phyloP scores from a whole-genome alignment of 352 stramenopile species.

The Phytophthora cactorum region DNA sequence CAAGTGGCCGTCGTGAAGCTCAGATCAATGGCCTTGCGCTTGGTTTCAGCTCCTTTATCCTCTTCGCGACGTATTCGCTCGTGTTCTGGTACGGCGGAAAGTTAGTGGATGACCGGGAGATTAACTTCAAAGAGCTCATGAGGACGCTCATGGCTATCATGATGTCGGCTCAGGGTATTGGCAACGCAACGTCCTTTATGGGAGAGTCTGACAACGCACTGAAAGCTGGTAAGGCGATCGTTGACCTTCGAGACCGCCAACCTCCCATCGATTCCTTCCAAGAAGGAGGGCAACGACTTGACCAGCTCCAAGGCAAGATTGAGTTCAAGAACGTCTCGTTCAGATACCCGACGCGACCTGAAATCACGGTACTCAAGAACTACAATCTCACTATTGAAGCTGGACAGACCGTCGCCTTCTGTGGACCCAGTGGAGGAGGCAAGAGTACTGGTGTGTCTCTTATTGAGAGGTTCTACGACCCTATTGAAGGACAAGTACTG shows the following conservation, averaged over 20 bases:
- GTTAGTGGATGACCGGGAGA: conserved; percentile 43
- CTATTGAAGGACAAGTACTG: not conserved
- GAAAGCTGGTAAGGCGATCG: conserved; percentile 9
- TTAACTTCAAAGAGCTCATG: conserved; percentile 35
- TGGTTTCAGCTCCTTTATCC: conserved; percentile 47
- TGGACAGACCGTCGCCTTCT: conserved; percentile 1
- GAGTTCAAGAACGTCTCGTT: conserved; percentile 1
- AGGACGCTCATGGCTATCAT: conserved; percentile 62
- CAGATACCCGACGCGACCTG: conserved; percentile 1
- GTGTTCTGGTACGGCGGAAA: conserved; percentile 71
- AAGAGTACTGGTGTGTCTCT: not conserved
- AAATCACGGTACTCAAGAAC: not conserved
- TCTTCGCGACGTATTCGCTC: conserved; percentile 54
- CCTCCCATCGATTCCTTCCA: conserved; percentile 4
- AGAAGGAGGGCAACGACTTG: not conserved
- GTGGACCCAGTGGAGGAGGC: conserved; percentile 1
- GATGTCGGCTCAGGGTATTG: conserved; percentile 45
- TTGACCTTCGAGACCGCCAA: conserved; percentile 5
- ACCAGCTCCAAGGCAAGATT: not conserved
- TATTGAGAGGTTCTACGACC: conserved; percentile 5
- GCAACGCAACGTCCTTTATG: conserved; percentile 1
- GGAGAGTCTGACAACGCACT: conserved; percentile 3
- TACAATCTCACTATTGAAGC: conserved; percentile 7
- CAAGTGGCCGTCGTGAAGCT: conserved; percentile 33
- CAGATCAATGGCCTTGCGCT: conserved; percentile 49